Evolutionary conservation across 1,139 yeast species (phyloP), one percentile per base, ranked within the genome.

Genomic region (Pichia sp.): DNA sequence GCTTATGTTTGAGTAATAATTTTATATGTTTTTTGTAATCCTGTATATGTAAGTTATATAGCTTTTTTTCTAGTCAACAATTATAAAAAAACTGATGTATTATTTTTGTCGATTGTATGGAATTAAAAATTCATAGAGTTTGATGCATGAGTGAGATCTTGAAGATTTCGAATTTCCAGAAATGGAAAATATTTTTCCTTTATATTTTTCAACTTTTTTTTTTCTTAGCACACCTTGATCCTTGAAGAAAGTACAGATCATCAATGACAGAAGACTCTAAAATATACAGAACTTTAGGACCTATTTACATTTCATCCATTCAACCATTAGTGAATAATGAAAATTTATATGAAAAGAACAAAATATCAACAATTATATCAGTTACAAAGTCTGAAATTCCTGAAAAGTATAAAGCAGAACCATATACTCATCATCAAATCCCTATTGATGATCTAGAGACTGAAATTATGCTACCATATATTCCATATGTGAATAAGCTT

Each of bases 291-390:
- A 72, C 85, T 18, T 61, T 85, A 13, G 92, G 92, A 15, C 82
- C 80, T 3, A 70, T 85, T 3, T 80, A 77, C 62, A 60, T 84
- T 25, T 81, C 88, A 7, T 74, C 85, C 0, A 68, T 79, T 32
- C 76, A 73, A 38, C 84, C 86, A 1, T 63, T 83, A 16, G 63
- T 69, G 22, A 64, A 70, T 12, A 70, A 62, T 42, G 66, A 68
- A 8, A 77, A 80, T 46, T 59, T 82, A 35, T 64, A 63, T 30
- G 63, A 64, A 11, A 67, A 71, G 24, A 67, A 72, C 56, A 73
- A 74, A 13, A 82, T 90, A 39, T 75, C 86, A 0, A 86, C 83
- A 60, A 76, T 90, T 11, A 65, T 90, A 24, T 82, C 95, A 0
- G 75, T 83, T 0, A 65, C 87, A 25, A 76, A 79, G 42, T 90